A percentile compares a stretch with the other conserved stretches of the same genome.
These are phyloP conservation scores for Nigrospora osmanthi DNA, from an alignment of 2,329 filamentous ascomycete genomes.

Conservation along the genomic window DNA sequence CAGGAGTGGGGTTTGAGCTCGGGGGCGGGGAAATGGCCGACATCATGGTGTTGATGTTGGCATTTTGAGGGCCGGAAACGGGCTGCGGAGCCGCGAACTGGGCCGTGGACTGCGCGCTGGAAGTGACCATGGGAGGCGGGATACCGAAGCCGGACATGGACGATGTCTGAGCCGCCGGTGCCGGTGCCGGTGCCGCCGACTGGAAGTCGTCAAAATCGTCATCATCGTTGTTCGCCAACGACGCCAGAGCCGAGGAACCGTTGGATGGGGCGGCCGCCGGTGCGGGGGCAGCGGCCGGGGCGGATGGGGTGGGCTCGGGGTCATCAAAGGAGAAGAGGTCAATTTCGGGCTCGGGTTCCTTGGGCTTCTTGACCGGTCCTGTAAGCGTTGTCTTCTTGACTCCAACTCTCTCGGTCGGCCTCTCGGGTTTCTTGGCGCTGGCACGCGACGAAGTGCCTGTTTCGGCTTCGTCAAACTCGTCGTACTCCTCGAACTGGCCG, in stretches of 20 bases:
- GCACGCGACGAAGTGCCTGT: constrained; percentile 43
- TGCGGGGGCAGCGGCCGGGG: constrained; percentile 32
- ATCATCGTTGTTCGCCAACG: constrained; percentile 52
- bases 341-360: constrained; percentile 85
- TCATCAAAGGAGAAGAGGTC: constrained; percentile 94
- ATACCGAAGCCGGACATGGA: constrained; percentile 35
- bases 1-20: constrained; percentile 45
- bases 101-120: constrained; percentile 46
- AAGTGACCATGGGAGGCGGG: constrained; percentile 38
- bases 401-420: constrained; percentile 28
- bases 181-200: constrained; percentile 60
- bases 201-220: constrained; percentile 98
- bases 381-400: constrained; percentile 44
- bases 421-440: constrained; percentile 44
- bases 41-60: constrained; percentile 74
- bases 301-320: constrained; percentile 43
- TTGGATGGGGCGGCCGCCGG: constrained; percentile 35
- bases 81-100: constrained; percentile 80
- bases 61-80: constrained; percentile 72
- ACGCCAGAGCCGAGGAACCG: constrained; percentile 35
- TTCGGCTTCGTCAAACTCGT: constrained; percentile 81
- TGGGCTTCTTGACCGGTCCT: constrained; percentile 62
- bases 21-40: constrained; percentile 72
- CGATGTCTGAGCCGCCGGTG: constrained; percentile 42
- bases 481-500: constrained; percentile 92